phyloP scores from a whole-genome alignment of 129 eudicot species.

The Logfia minima region DNA sequence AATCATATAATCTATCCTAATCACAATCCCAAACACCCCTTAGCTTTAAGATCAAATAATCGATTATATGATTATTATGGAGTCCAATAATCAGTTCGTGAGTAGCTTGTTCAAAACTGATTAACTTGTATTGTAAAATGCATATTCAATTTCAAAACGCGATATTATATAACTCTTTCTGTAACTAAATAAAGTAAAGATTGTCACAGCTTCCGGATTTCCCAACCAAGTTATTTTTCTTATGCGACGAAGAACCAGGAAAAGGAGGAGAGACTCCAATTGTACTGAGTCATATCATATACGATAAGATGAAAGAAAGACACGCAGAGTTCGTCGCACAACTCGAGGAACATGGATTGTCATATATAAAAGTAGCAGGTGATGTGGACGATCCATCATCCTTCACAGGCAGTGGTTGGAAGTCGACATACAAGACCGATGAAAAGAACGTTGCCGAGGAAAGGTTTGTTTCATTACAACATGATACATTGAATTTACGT shows the following conservation, averaged over 20 bases:
- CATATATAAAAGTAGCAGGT: constrained; percentile 44
- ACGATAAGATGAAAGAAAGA: constrained; percentile 29
- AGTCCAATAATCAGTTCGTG: too few relatives aligned
- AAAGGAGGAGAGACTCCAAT: constrained; percentile 85
- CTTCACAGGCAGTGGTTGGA: constrained; percentile 90
- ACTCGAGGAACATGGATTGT: constrained; percentile 33
- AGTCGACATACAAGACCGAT: constrained; percentile 61
- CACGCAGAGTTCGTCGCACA: constrained; percentile 27
- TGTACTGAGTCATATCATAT: constrained; percentile 57
- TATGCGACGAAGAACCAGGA: constrained; percentile 75
- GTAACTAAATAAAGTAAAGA: too few relatives aligned
- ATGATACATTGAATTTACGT: too few relatives aligned
- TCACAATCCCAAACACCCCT: too few relatives aligned
- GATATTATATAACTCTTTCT: too few relatives aligned
- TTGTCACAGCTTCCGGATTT: constrained; percentile 39
- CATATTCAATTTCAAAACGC: too few relatives aligned
- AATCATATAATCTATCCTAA: too few relatives aligned
- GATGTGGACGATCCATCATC: constrained; percentile 75
- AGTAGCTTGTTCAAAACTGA: too few relatives aligned
- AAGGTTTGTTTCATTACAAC: constrained; percentile 8
- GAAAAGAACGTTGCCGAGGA: constrained; percentile 74
- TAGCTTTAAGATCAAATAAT: too few relatives aligned
- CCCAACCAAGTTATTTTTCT: constrained; percentile 76
- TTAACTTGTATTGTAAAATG: too few relatives aligned
- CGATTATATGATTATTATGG: too few relatives aligned